phyloP scores from a whole-genome alignment of 2,329 filamentous ascomycete species.

The Claviceps sp. region DNA sequence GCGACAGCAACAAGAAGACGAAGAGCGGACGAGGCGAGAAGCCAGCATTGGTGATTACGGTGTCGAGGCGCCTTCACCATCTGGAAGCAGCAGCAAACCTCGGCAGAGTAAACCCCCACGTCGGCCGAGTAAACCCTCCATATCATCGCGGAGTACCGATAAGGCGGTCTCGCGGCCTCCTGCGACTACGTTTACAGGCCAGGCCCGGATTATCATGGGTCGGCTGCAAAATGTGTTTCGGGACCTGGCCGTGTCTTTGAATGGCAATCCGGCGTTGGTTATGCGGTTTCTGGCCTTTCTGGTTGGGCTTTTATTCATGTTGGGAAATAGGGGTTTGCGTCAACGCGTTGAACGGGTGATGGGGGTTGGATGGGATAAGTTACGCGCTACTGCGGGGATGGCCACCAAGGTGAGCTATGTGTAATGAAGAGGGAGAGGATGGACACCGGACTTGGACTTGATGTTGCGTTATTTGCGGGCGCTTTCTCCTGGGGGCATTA shows the following conservation, averaged over 20 bases:
- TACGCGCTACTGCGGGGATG: constrained; percentile 81
- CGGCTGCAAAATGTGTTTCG: constrained; percentile 40
- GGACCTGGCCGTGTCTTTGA: constrained; percentile 35
- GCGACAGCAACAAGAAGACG: constrained; percentile 38
- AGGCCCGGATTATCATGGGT: constrained; percentile 38
- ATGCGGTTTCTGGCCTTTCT: constrained; percentile 63
- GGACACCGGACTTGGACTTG: no score
- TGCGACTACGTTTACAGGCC: constrained; percentile 29
- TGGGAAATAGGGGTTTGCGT: constrained; percentile 62
- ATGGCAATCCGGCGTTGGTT: constrained; percentile 43
- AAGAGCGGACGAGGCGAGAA: constrained; percentile 36
- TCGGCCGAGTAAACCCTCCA: constrained; percentile 13
- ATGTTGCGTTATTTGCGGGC: no score
- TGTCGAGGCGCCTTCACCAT: constrained; percentile 37
- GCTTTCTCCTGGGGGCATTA: not conserved
- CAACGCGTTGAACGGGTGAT: constrained; percentile 60
- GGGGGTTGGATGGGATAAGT: constrained; percentile 62
- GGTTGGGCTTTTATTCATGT: constrained; percentile 60
- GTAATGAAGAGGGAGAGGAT: constrained; percentile 23
- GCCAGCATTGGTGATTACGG: constrained; percentile 56
- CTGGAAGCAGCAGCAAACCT: constrained; percentile 22
- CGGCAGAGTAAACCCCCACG: constrained; percentile 16
- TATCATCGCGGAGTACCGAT: constrained; percentile 15
- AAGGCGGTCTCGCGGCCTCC: constrained; percentile 16
- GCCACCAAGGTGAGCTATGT: constrained; percentile 97